These are phyloP conservation scores for Syzygium aromaticum DNA, from an alignment of 345 rosid genomes.

Conservation along the genomic window DNA sequence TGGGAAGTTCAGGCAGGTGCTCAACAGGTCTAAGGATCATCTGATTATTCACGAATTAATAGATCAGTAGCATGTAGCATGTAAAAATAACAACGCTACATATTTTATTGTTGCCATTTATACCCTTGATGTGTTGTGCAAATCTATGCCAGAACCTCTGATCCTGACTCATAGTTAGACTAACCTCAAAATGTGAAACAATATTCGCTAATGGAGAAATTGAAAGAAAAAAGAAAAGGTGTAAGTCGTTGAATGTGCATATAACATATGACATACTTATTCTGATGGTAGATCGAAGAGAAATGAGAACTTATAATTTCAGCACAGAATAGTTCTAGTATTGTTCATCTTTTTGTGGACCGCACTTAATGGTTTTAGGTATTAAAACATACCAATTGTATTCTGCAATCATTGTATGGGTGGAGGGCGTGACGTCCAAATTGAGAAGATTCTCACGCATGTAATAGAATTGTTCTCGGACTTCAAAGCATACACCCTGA, in stretches of 20 bases:
- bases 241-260: not conserved
- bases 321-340: not conserved
- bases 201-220: not conserved
- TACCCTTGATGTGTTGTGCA: not conserved
- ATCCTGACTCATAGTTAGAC: not conserved
- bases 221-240: not conserved
- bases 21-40: conserved; percentile 68
- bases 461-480: conserved; percentile 51
- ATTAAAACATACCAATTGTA: conserved; percentile 63
- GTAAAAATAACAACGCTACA: not conserved
- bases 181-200: not conserved
- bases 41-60: conserved; percentile 13
- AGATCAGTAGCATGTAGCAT: not conserved
- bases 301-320: not conserved
- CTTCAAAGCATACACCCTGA: conserved; percentile 50
- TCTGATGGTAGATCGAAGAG: not conserved
- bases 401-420: conserved; percentile 73
- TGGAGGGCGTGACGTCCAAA: conserved; percentile 58
- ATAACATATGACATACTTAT: not conserved
- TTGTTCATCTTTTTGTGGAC: not conserved
- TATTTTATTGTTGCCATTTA: not conserved
- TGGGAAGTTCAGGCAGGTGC: conserved; percentile 88
- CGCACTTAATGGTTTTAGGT: too few species aligned
- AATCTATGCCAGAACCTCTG: not conserved
- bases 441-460: conserved; percentile 64